Evolutionary conservation across 257 asterid genomes (phyloP).

Genomic region (Ilex aquifolium): DNA sequence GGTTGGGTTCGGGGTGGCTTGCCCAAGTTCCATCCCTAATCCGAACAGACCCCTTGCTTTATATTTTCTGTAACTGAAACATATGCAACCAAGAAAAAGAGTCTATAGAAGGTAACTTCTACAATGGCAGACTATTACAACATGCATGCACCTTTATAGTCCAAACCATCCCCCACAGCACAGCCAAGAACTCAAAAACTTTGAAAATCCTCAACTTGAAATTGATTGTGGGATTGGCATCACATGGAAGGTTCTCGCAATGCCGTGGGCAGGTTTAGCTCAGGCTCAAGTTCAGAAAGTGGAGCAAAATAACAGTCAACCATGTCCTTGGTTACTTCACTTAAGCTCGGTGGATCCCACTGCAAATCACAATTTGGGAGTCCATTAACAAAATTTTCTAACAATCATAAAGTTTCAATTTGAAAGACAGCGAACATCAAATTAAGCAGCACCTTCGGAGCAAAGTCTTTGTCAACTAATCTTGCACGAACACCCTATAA

Average conservation of each 20-base stretch:
- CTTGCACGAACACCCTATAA: conserved; percentile 89
- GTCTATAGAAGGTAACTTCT: too few relatives aligned
- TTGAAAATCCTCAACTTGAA: too few relatives aligned
- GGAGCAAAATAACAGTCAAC: conserved; percentile 53
- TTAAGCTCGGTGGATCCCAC: conserved; percentile 75
- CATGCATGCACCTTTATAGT: too few relatives aligned
- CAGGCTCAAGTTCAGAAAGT: conserved; percentile 60
- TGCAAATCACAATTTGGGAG: conserved; percentile 19
- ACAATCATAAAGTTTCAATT: not conserved
- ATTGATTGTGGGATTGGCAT: conserved; percentile 1
- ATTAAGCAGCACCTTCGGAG: conserved; percentile 66
- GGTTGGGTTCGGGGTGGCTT: too few relatives aligned
- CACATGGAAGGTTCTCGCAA: conserved; percentile 85
- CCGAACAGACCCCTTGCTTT: too few relatives aligned
- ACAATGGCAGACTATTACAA: too few relatives aligned
- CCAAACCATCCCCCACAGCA: too few relatives aligned
- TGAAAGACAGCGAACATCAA: not conserved
- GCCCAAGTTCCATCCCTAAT: too few relatives aligned
- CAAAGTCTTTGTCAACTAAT: conserved; percentile 87
- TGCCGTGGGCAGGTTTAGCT: conserved; percentile 68
- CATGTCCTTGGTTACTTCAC: conserved; percentile 74
- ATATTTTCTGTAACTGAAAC: too few relatives aligned
- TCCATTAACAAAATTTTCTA: not conserved
- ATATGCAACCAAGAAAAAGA: too few relatives aligned
- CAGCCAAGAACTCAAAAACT: too few relatives aligned